These are phyloP conservation scores for Ceratobasidium sp. DNA, from an alignment of 1,284 basidiomycete genomes.

Conservation along the genomic window DNA sequence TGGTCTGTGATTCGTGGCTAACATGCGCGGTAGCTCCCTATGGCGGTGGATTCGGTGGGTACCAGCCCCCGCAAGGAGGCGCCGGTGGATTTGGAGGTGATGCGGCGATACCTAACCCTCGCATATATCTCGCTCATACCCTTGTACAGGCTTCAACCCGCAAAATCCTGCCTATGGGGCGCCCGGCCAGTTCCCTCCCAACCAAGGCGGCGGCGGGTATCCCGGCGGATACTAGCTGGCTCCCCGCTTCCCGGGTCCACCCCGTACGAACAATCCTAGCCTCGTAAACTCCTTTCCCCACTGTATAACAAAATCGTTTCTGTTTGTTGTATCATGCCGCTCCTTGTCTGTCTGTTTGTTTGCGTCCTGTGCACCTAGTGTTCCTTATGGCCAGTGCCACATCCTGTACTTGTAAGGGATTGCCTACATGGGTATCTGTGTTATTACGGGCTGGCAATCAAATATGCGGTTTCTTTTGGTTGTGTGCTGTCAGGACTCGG, in stretches of 20 bases:
- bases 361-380: constrained; percentile 11
- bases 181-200: constrained; percentile 32
- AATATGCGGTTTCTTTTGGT: constrained; percentile 15
- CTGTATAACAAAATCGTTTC: constrained; percentile 17
- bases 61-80: constrained; percentile 12
- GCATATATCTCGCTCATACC: neutral
- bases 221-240: constrained; percentile 8
- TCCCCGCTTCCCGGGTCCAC: neutral
- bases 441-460: constrained; percentile 40
- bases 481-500: neutral
- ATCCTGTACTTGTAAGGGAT: constrained; percentile 20
- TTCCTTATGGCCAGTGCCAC: neutral
- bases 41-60: constrained; percentile 28
- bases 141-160: constrained; percentile 10
- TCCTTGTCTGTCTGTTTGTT: constrained; percentile 29
- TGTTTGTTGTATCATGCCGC: neutral
- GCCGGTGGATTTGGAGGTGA: constrained; percentile 23
- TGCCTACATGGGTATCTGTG: constrained; percentile 26
- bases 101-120: neutral
- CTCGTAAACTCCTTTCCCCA: neutral
- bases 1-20: no score
- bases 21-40: constrained; percentile 8
- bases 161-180: constrained; percentile 5
- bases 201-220: constrained; percentile 28
- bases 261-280: constrained; percentile 10